Evolutionary conservation across 495 filamentous ascomycete species (phyloP).

Genomic region (Letharia columbiana): DNA sequence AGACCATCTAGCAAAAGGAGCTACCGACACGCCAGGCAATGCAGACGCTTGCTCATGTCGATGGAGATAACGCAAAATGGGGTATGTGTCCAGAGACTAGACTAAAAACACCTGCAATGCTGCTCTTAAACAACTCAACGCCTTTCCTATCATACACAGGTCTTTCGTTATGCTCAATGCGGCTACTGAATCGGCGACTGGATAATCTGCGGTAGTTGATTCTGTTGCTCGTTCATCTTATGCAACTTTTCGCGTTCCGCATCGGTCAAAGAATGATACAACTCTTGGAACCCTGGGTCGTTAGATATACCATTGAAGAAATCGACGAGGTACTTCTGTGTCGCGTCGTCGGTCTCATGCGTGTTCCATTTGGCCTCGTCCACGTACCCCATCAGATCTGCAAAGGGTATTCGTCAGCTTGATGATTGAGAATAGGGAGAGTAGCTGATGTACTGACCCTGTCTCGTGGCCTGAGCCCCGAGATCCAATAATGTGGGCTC

Average conservation of each 20-base stretch:
- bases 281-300: constrained; percentile 62
- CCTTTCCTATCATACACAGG: background rate
- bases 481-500: constrained; percentile 68
- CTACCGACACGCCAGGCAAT: background rate
- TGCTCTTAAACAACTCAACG: background rate
- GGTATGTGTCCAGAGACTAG: background rate
- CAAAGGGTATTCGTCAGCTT: constrained; percentile 1
- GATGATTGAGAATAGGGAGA: background rate
- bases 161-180: background rate
- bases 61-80: background rate
- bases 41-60: background rate
- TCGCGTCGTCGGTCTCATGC: constrained; percentile 82
- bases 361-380: constrained; percentile 37
- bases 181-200: background rate
- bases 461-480: constrained; percentile 45
- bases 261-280: constrained; percentile 59
- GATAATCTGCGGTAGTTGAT: background rate
- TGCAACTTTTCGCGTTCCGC: constrained; percentile 68
- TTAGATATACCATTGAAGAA: constrained; percentile 73
- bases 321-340: constrained; percentile 67
- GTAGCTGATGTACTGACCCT: constrained; percentile 19
- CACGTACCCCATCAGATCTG: constrained; percentile 69
- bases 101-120: background rate
- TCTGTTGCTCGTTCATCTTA: constrained; percentile 20
- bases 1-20: background rate